Percentiles rank a stretch among this genome's conserved stretches.
Conservation (phyloP, 148 eudicot species). For the Hydrangea macrophylla region DNA sequence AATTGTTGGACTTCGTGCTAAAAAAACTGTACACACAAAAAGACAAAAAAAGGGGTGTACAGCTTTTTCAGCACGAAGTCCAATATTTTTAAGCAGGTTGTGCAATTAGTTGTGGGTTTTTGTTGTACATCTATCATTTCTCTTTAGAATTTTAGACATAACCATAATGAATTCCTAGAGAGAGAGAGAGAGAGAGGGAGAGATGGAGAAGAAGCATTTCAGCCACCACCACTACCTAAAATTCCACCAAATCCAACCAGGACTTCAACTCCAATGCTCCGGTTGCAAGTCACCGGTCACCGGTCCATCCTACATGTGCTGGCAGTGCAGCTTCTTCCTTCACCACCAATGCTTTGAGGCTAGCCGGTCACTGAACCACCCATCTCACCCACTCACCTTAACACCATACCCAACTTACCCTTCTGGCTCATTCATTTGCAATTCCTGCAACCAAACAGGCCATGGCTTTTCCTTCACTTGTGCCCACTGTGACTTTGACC, state of each 20-base stretch:
- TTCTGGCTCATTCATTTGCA: constrained; percentile 25
- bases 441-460: constrained; percentile 27
- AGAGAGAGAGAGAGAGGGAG: constrained; percentile 1
- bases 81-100: too few species aligned
- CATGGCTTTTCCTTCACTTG: constrained; percentile 28
- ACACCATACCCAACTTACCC: constrained; percentile 31
- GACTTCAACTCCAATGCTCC: constrained; percentile 26
- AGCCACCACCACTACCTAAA: constrained; percentile 28
- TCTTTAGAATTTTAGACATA: too few species aligned
- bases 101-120: too few species aligned
- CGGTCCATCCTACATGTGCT: constrained; percentile 25
- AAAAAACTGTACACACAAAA: too few species aligned
- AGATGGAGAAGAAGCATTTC: constrained; percentile 35
- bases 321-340: constrained; percentile 30
- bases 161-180: too few species aligned
- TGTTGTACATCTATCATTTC: too few species aligned
- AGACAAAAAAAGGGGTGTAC: too few species aligned
- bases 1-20: too few species aligned
- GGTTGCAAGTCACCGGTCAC: constrained; percentile 26
- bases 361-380: constrained; percentile 24
- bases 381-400: constrained; percentile 26
- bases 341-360: constrained; percentile 33
- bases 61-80: too few species aligned
- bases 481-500: constrained; percentile 32
- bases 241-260: constrained; percentile 22